A percentile compares a stretch with the other conserved stretches of the same genome.
Conservation (phyloP, 2,329 filamentous ascomycete genomes). For the Xylariaceae sp. region DNA sequence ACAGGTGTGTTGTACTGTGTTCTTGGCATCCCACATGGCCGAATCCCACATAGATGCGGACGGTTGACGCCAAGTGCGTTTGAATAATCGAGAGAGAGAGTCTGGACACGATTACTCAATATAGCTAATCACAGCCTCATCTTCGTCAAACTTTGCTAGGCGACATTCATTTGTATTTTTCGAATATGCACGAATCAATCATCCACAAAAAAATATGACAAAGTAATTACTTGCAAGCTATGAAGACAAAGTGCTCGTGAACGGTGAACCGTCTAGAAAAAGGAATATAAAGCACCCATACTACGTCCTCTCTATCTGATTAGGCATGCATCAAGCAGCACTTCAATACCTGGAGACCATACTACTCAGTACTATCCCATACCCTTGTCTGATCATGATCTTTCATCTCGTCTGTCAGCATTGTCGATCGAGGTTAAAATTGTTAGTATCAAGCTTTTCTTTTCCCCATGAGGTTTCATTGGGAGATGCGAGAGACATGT, state of each 20-base stretch:
- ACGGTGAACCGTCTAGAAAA: background rate
- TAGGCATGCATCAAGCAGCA: too few relatives aligned
- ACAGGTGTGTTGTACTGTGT: background rate
- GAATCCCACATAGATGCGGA: conserved; percentile 1
- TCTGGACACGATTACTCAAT: background rate
- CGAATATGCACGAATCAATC: background rate
- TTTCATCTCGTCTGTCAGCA: too few relatives aligned
- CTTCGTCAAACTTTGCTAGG: background rate
- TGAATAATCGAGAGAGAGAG: background rate
- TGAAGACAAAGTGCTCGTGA: background rate
- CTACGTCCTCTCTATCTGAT: too few relatives aligned
- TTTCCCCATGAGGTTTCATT: too few relatives aligned
- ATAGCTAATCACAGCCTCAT: background rate
- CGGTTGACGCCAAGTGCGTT: background rate
- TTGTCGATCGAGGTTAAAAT: too few relatives aligned
- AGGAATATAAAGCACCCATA: background rate
- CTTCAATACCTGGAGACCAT: too few relatives aligned
- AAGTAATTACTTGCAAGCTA: conserved; percentile 7
- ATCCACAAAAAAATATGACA: conserved; percentile 2
- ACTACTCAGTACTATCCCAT: too few relatives aligned
- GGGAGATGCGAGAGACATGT: too few relatives aligned
- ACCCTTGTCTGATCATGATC: too few relatives aligned
- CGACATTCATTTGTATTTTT: background rate
- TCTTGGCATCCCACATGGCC: conserved; percentile 26
- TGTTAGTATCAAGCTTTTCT: too few relatives aligned